A percentile compares a stretch with the other conserved stretches of the same genome.
These are phyloP conservation scores for Ganoderma lingzhi DNA, from an alignment of 1,284 basidiomycete species.

Conservation along the genomic window DNA sequence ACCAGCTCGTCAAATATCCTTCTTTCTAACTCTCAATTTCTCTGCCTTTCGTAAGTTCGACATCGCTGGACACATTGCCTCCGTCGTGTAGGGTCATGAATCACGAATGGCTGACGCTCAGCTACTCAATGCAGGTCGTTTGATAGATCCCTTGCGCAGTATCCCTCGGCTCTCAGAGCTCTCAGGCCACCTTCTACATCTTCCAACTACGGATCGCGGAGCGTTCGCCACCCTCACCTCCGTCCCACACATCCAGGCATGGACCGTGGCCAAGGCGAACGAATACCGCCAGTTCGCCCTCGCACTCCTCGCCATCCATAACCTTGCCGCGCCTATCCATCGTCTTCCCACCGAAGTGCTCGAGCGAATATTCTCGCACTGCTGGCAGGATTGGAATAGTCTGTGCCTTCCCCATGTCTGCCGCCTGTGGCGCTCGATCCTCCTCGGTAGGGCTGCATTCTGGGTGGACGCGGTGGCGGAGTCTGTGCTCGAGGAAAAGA, in stretches of 20 bases:
- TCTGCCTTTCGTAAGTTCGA: not conserved
- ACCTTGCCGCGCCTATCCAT: not conserved
- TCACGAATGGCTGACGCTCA: too few species aligned
- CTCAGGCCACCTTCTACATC: not conserved
- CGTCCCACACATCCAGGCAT: not conserved
- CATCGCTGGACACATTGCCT: not conserved
- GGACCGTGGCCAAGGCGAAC: constrained; percentile 4
- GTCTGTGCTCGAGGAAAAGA: not conserved
- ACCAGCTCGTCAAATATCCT: too few species aligned
- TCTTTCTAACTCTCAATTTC: too few species aligned
- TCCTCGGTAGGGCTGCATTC: not conserved
- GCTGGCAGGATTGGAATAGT: not conserved
- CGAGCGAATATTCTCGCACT: not conserved
- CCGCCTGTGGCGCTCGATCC: constrained; percentile 3
- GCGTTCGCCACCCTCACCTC: not conserved
- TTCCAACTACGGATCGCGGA: not conserved
- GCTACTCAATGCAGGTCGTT: not conserved
- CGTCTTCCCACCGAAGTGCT: constrained; percentile 10
- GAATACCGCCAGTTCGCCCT: constrained; percentile 3
- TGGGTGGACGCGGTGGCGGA: not conserved
- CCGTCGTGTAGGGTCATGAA: too few species aligned
- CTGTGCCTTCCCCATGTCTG: constrained; percentile 5
- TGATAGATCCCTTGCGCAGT: not conserved
- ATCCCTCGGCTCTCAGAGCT: not conserved
- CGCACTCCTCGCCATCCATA: constrained; percentile 9